A percentile compares a stretch with the other conserved stretches of the same genome.
Conservation (phyloP, 768 basidiomycete genomes). For the Leccinum aurantiacum region DNA sequence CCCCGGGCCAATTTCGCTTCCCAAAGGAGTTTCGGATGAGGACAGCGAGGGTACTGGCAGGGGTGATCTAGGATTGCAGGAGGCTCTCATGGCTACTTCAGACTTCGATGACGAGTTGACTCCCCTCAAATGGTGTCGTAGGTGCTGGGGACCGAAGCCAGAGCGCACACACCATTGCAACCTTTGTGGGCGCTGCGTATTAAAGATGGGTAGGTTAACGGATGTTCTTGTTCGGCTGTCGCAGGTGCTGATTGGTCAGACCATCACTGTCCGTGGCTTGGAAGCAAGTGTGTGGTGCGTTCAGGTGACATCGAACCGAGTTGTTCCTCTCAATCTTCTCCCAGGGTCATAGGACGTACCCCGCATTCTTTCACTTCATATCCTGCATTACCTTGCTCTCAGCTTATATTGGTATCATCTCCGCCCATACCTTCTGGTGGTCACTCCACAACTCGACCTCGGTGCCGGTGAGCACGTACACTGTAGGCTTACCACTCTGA, state of each 20-base stretch:
- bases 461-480: conserved; percentile 48
- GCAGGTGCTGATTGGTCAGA: conserved; percentile 43
- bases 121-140: conserved; percentile 72
- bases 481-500: not conserved
- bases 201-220: conserved; percentile 73
- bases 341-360: conserved; percentile 82
- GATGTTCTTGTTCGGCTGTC: not conserved
- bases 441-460: conserved; percentile 61
- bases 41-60: conserved; percentile 32
- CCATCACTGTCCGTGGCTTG: conserved; percentile 88
- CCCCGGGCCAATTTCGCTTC: conserved; percentile 58
- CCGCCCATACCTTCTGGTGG: conserved; percentile 54
- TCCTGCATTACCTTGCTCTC: conserved; percentile 61
- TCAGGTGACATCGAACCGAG: not conserved
- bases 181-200: conserved; percentile 71
- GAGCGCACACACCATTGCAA: conserved; percentile 81
- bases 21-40: conserved; percentile 23
- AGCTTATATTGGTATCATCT: conserved; percentile 56
- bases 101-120: conserved; percentile 54
- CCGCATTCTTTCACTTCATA: conserved; percentile 80
- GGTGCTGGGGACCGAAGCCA: conserved; percentile 78
- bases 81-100: conserved; percentile 55
- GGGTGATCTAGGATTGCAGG: conserved; percentile 50
- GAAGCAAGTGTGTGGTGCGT: conserved; percentile 71
- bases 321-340: conserved; percentile 1